These are phyloP conservation scores for Diaporthe batatas DNA, from an alignment of 2,329 filamentous ascomycete species.

Conservation along the genomic window DNA sequence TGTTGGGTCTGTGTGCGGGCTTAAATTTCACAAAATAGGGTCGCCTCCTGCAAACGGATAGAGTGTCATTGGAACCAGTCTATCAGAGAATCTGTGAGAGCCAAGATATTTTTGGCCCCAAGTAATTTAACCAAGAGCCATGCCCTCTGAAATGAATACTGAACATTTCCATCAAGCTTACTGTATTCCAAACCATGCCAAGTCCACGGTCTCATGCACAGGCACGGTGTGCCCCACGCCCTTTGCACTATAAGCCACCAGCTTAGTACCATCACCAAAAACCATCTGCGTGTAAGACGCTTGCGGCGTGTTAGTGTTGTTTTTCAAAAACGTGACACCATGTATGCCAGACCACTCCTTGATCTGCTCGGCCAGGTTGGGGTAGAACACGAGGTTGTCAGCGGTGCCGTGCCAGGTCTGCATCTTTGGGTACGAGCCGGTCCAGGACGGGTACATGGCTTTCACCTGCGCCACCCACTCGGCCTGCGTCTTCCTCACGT, in stretches of 20 bases:
- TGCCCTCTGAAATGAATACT: too few relatives aligned
- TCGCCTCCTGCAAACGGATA: constrained; percentile 7
- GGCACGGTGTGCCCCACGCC: constrained; percentile 49
- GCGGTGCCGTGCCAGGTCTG: constrained; percentile 49
- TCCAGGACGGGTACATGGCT: constrained; percentile 49
- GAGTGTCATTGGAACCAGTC: constrained; percentile 8
- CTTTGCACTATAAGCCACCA: constrained; percentile 49
- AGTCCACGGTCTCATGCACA: constrained; percentile 46
- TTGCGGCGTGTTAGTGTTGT: constrained; percentile 47
- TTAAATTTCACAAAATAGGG: not conserved
- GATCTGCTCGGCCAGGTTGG: constrained; percentile 46
- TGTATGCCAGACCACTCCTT: constrained; percentile 52
- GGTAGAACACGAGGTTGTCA: constrained; percentile 47
- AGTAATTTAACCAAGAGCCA: not conserved
- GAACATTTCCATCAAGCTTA: not conserved
- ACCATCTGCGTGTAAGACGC: constrained; percentile 48
- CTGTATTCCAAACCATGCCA: constrained; percentile 39
- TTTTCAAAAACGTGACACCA: constrained; percentile 44
- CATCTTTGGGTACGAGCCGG: constrained; percentile 48
- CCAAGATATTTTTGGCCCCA: too few relatives aligned
- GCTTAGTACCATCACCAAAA: constrained; percentile 51
- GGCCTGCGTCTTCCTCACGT: constrained; percentile 45
- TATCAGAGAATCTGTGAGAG: too few relatives aligned
- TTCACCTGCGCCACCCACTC: constrained; percentile 48
- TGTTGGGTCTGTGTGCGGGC: constrained; percentile 16